A percentile compares a stretch with the other conserved stretches of the same genome.
These are phyloP conservation scores for Coemansia aciculifera DNA, from an alignment of 192 early-diverging fungal species.

Conservation along the genomic window DNA sequence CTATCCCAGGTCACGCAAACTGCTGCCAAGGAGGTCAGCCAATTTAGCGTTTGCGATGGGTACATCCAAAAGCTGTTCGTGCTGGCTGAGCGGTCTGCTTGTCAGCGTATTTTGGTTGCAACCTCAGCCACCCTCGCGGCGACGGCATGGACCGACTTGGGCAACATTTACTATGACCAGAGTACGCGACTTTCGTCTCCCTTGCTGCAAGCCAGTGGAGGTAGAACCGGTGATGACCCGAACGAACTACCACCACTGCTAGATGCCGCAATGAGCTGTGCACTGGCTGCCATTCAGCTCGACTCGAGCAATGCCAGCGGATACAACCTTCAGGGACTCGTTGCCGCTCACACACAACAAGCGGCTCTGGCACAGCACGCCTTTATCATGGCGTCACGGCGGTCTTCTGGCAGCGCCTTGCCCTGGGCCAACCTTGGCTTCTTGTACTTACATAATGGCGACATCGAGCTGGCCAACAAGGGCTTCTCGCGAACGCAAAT, in stretches of 20 bases:
- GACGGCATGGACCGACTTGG: slow-evolving; percentile 45
- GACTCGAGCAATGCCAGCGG: slow-evolving; percentile 59
- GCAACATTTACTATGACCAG: slow-evolving; percentile 23
- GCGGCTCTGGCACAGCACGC: slow-evolving; percentile 78
- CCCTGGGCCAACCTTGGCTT: slow-evolving; percentile 86
- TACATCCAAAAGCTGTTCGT: slow-evolving; percentile 12
- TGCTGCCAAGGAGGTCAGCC: slow-evolving; percentile 4
- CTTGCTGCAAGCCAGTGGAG: not conserved
- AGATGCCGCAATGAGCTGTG: slow-evolving; percentile 30
- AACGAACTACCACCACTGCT: slow-evolving; percentile 12
- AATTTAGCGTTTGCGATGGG: not conserved
- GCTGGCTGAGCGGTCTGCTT: slow-evolving; percentile 26
- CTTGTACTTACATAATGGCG: slow-evolving; percentile 66
- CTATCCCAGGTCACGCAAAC: slow-evolving; percentile 15
- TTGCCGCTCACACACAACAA: slow-evolving; percentile 39
- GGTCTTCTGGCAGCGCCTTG: slow-evolving; percentile 59
- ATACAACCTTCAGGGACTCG: slow-evolving; percentile 76
- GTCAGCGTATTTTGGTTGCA: slow-evolving; percentile 25
- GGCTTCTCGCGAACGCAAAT: slow-evolving; percentile 73
- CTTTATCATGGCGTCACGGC: slow-evolving; percentile 76
- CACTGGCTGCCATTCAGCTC: slow-evolving; percentile 61
- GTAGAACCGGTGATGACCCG: not conserved
- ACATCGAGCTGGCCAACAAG: slow-evolving; percentile 73
- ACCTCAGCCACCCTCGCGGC: slow-evolving; percentile 22
- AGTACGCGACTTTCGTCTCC: slow-evolving; percentile 4